Base-by-base conservation (phyloP, 2,329 filamentous ascomycete species). In the Emericellopsis cladophorae region DNA sequence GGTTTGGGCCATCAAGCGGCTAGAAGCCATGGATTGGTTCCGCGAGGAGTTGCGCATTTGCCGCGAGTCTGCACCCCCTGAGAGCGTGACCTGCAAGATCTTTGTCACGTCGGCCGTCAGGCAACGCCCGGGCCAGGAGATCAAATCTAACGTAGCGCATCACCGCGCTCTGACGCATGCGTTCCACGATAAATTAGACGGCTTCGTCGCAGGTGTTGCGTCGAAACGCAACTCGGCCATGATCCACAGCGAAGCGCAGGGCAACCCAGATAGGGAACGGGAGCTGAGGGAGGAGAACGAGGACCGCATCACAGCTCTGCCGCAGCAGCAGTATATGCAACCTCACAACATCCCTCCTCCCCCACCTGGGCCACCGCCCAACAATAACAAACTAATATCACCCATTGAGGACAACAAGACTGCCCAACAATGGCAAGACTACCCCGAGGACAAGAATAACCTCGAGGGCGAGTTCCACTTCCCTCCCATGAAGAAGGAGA, bases 1-100 rank as follows among this genome's bases (percentile, higher is more conserved):
- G 1, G 76, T 96, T n/a, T 96, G 90, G 90, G 80, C 89, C 5
- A 68, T 95, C 49, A 94, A 92, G 61, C 78, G 84, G 42, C 79
- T 92, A 12, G 90, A 95, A 59, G 86, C 87, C 1, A 87, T 96
- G 79, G 87, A 95, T 56, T 96, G 90, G 90, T 96, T 95, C 70
- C 84, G 86, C 48, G 89, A 95, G 61, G 90, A 95, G 59, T 70
- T 95, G 44, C 77, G 88, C 37, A 94, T 95, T 52, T 95, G 90
- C 62, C 77, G 87, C 51, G 86, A 95, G 59, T 82, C 79, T 39
- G 89, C 90, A 9, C 90, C 90, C 2, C 84, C 85, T 0, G 86
- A 92, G 54, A 83, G 84, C 24, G 84, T 95, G 8, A 85, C 84
- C 21, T 95, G 89, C 66, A 89, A 94, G 57, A 95, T 95, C 67